Evolutionary conservation across 371 early-diverging fungal species (phyloP).

Genomic region (Mucor indicus): DNA sequence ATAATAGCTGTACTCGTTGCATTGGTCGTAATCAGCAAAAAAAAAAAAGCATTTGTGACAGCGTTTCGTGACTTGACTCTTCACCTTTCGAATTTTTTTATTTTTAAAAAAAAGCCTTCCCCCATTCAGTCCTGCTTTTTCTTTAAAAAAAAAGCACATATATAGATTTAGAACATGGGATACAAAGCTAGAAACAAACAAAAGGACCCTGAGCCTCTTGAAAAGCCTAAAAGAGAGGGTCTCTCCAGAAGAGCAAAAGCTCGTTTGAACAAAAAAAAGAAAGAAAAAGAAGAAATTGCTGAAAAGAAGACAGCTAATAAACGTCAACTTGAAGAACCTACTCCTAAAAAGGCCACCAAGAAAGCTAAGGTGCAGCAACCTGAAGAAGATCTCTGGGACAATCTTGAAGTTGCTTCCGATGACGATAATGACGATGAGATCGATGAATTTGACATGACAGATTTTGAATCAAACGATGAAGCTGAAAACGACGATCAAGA

Average conservation of each 20-base stretch:
- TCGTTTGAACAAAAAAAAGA: constrained; percentile 19
- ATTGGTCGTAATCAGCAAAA: too few relatives aligned
- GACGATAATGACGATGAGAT: constrained; percentile 36
- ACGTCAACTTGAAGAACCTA: constrained; percentile 33
- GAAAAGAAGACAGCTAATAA: constrained; percentile 20
- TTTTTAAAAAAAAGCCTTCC: too few relatives aligned
- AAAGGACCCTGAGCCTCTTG: constrained; percentile 54
- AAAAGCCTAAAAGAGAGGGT: constrained; percentile 18
- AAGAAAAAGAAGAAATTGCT: constrained; percentile 18
- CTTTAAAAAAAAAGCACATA: too few relatives aligned
- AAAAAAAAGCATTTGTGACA: too few relatives aligned
- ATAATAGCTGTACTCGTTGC: too few relatives aligned
- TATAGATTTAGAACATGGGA: constrained; percentile 55
- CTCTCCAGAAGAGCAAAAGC: constrained; percentile 30
- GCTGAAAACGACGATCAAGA: constrained; percentile 43
- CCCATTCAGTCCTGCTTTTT: too few relatives aligned
- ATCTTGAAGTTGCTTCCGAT: constrained; percentile 51
- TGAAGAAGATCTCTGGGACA: constrained; percentile 45
- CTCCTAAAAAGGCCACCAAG: not conserved
- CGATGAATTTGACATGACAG: constrained; percentile 30
- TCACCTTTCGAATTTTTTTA: too few relatives aligned
- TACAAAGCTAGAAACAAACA: constrained; percentile 69
- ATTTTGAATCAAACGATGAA: constrained; percentile 6
- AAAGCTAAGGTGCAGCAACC: constrained; percentile 2
- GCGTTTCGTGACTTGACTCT: too few relatives aligned